Evolutionary conservation across 2,329 filamentous ascomycete genomes (phyloP), one percentile per base, ranked within the genome.

Genomic region (Neofusicoccum cordaticola): DNA sequence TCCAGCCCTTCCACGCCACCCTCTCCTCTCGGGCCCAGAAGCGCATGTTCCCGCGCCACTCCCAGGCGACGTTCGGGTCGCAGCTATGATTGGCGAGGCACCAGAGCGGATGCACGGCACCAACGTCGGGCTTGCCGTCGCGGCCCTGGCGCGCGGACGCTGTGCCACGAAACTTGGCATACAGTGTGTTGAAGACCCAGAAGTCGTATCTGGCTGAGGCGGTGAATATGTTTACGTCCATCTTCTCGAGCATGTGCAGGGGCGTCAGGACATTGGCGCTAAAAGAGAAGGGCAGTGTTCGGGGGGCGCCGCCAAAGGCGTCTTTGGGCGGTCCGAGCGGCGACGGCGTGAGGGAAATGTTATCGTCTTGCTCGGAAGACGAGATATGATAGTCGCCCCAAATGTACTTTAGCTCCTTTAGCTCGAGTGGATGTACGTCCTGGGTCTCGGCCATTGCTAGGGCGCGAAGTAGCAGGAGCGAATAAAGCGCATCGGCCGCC

Each of bases 1-100:
- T 48, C 69, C 64, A 68, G 66, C 64, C 68, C 64, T 50, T 69
- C 73, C 84, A 84, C 5, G 84, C 78, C 4, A 90, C 81, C 42
- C 86, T 80, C 67, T 83, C 79, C 67, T 87, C 81, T 7, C 88
- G 81, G 2, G 86, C 86, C 81, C 82, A 86, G 66, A 95, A 86
- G 41, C 86, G 85, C 84, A 95, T 93, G 61, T 84, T 85, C 0
- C 90, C 91, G 34, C 90, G 88, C 92, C 93, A 97, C 72, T 96
- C 91, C 95, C 95, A 99, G 3, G 86, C 86, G 44, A 98, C 93
- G 75, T 97, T 97, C 8, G 95, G 95, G 74, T 97, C 88, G 78
- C 95, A 99, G 75, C 93, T 92, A 75, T 99, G 95, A 73, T 99
- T 99, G 34, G 94, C 93, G 35, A 98, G 83, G 78, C 93, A 98